A percentile compares a stretch with the other conserved stretches of the same genome.
phyloP scores from a whole-genome alignment of 495 filamentous ascomycete genomes.

The Penicillium coffeae region DNA sequence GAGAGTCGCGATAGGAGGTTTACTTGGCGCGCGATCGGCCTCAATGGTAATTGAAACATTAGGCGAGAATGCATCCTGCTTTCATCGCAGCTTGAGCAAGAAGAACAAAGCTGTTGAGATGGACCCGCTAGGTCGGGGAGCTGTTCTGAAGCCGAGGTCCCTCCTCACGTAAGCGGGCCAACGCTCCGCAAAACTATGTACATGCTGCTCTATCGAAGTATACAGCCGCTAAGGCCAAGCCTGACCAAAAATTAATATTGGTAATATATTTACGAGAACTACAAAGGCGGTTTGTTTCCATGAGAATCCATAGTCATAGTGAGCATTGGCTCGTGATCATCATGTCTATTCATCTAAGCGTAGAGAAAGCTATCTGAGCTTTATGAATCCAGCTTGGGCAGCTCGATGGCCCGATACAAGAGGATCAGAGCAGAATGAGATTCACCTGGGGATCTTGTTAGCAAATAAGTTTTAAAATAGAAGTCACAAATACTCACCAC shows the following conservation, averaged over 20 bases:
- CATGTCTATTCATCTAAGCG: constrained; percentile 31
- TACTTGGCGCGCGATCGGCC: constrained; percentile 4
- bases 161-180: constrained; percentile 21
- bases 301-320: constrained; percentile 2
- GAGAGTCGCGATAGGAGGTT: constrained; percentile 1
- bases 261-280: too few species aligned
- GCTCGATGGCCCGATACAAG: constrained; percentile 80
- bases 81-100: constrained; percentile 13
- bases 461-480: constrained; percentile 1
- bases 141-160: constrained; percentile 6
- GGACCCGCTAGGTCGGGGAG: background rate
- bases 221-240: too few species aligned
- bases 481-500: constrained; percentile 54
- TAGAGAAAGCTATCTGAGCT: background rate
- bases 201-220: too few species aligned
- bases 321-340: constrained; percentile 19
- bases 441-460: constrained; percentile 56
- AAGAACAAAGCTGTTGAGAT: constrained; percentile 1
- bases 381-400: constrained; percentile 48
- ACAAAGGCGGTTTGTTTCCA: background rate
- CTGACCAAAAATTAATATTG: too few species aligned
- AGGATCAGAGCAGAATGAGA: constrained; percentile 92
- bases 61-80: constrained; percentile 31
- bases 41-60: constrained; percentile 23
- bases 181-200: too few species aligned